Conservation (phyloP, 2,329 filamentous ascomycete species). For the Trichoderma cornu-damae region DNA sequence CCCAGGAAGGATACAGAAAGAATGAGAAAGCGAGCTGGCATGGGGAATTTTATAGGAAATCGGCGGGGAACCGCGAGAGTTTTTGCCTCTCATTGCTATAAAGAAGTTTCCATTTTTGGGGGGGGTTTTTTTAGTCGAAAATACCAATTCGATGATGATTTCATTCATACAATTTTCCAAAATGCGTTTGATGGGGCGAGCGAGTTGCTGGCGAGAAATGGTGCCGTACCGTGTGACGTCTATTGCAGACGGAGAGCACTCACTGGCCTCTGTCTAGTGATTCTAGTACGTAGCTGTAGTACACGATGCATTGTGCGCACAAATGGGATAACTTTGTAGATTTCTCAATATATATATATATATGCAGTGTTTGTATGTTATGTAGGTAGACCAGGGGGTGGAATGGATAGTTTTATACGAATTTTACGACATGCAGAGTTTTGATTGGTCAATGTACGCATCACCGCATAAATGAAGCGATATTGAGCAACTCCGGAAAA, state of each 20-base stretch:
- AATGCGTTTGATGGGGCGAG: too few species aligned
- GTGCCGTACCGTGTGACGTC: too few species aligned
- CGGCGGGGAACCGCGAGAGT: not conserved
- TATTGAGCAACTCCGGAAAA: too few species aligned
- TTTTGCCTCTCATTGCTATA: not conserved
- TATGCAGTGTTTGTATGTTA: too few species aligned
- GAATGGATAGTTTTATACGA: not conserved
- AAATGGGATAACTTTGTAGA: too few species aligned
- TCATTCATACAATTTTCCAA: not conserved
- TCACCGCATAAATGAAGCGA: not conserved
- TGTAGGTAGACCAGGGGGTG: not conserved
- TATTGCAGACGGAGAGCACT: too few species aligned
- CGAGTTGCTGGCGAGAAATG: too few species aligned
- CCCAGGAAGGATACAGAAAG: slow-evolving; percentile 1
- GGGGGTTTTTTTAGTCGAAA: not conserved
- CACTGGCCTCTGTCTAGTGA: too few species aligned
- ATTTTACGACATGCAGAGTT: not conserved
- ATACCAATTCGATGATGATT: slow-evolving; percentile 8
- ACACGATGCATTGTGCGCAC: too few species aligned
- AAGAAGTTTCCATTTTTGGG: too few species aligned
- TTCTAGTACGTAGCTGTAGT: too few species aligned
- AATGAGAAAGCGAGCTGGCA: not conserved
- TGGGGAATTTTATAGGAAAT: not conserved
- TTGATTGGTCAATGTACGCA: not conserved
- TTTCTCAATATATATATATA: too few species aligned